Evolutionary conservation across 2,329 filamentous ascomycete genomes (phyloP), one percentile per base, ranked within the genome.

Genomic region (Bipolaris cookei): DNA sequence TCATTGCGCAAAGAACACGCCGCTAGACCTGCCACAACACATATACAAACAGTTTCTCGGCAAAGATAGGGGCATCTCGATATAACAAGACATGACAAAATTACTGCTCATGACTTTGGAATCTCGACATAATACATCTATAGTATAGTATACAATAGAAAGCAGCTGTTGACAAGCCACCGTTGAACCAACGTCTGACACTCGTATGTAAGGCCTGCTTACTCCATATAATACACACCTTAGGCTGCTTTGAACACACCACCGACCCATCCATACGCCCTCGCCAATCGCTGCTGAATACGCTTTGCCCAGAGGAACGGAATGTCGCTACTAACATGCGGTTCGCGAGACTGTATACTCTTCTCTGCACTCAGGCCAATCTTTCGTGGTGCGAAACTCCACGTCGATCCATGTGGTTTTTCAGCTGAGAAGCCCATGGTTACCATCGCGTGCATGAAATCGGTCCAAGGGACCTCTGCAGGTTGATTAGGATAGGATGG

Each of bases 381-480:
- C 4, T 58, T 64, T 4, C 67, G 67, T 2, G 81, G 82, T 18
- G 75, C 77, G 58, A 88, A 88, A 13, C 85, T 81, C 86, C 86
- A 88, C 0, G 82, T 82, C 1, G 83, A 86, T 0, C 85, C 84
- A 59, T 87, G 85, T 0, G 87, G 76, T 70, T 88, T 88, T 69
- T 85, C 75, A 0, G 79, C 78, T 0, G 66, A 59, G 53, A 88
- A 86, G 0, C 84, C 85, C 0, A 78, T 77, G 0, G 75, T 74
- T 0, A 63, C 61, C 80, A 87, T 82, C 0, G 83, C 83, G 53
- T 81, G 79, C 5, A 86, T 63, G 58, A 86, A 84, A 51, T 86
- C 83, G 5, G 63, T 71, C 84, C 84, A 87, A 0, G 78, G 43
- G 0, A 87, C 62, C 64, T 86, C 84, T 3, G 81, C 81, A 0